Evolutionary conservation across 345 rosid species (phyloP).

Genomic region (Gossypioides kirkii): DNA sequence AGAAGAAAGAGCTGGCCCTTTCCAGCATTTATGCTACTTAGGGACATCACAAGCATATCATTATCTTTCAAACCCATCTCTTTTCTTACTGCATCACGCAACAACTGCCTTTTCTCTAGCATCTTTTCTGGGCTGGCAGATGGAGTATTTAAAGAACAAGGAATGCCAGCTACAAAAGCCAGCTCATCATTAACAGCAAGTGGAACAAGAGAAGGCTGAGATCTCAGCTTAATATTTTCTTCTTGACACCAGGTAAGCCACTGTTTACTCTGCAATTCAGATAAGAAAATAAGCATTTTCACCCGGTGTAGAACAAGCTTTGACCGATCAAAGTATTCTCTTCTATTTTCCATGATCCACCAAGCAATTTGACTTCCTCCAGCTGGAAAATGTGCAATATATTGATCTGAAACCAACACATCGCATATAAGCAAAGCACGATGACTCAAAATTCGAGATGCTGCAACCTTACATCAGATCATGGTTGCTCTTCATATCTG

Average conservation of each 20-base stretch:
- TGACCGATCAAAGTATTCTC: conserved; percentile 84
- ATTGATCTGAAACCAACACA: conserved; percentile 63
- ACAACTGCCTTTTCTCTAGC: conserved; percentile 49
- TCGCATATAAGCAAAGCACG: background rate
- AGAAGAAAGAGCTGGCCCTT: conserved; percentile 91
- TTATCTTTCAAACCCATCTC: conserved; percentile 72
- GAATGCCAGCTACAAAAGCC: conserved; percentile 87
- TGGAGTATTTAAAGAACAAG: conserved; percentile 70
- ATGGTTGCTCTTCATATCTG: background rate
- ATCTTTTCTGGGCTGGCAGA: conserved; percentile 51
- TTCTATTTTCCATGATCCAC: conserved; percentile 98
- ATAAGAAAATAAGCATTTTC: conserved; percentile 73
- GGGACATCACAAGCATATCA: conserved; percentile 87
- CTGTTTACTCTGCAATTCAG: conserved; percentile 74
- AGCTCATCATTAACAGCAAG: conserved; percentile 89
- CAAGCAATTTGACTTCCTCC: conserved; percentile 92
- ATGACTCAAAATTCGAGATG: background rate
- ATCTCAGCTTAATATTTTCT: conserved; percentile 77
- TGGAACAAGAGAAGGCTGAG: conserved; percentile 70
- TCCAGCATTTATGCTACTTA: conserved; percentile 87
- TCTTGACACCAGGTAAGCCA: conserved; percentile 91
- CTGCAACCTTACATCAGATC: background rate
- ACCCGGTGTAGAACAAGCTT: conserved; percentile 70
- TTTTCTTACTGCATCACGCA: conserved; percentile 64
- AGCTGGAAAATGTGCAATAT: conserved; percentile 75